Evolutionary conservation across 495 filamentous ascomycete genomes (phyloP), one percentile per base, ranked within the genome.

Genomic region (Neurospora discreta): DNA sequence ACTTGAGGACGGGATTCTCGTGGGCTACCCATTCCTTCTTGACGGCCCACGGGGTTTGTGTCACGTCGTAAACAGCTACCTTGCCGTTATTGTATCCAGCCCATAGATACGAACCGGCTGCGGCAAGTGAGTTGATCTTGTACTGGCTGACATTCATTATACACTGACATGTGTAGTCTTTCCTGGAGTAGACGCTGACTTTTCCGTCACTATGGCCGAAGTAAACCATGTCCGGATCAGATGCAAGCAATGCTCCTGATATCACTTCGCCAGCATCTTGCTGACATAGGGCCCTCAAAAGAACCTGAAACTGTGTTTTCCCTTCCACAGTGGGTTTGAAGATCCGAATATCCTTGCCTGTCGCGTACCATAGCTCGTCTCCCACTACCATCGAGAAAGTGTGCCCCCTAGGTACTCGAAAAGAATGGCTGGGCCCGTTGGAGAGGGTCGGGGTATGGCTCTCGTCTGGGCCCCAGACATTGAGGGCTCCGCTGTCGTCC

Each of bases 21-120:
- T 97, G 94, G 39, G 93, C 95, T 73, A 89, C 88, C 95, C 95
- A 99, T 75, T 97, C 93, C 81, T 99, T 99, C 82, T 90, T 90
- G 16, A 95, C 89, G 8, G 83, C 87, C 95, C 95, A 99, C 0
- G 96, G 95, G 41, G 88, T 90, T 33, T 88, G 87, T 9, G 80
- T 86, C 39, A 92, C 91, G 77, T 98, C 94, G 78, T 97, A 99
- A 15, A 98, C 91, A 73, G 93, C 93, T 39, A 97, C 89, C 89
- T 91, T 97, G n/a, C 95, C 95, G 3, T 91, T 97, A 77, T 94
- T 97, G 81, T 93, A 98, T 8, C 89, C 96, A 41, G 94, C 93
- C 95, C 95, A 99, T 10, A 99, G 86, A 79, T 93, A 88, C 73
- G 89, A 87, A 1, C 94, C 95, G 10, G 93, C 92, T 9, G 93